Base-by-base conservation (phyloP, 179 eudicot genomes). In the Actinidia polygama region DNA sequence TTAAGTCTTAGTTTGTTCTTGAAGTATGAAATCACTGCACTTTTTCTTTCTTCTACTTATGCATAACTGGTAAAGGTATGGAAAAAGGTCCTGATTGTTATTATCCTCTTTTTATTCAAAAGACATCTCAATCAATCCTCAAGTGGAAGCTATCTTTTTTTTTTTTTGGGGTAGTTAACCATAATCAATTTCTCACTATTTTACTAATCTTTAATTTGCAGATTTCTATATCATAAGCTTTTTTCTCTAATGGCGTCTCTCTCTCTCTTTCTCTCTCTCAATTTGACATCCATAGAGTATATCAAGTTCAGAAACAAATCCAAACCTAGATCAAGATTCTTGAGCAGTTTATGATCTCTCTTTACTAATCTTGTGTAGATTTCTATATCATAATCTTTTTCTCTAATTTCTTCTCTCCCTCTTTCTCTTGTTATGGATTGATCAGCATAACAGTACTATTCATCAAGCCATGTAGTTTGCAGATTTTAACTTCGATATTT, bases 71-170 rank as follows among this genome's bases (percentile, higher is more conserved):
- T 80, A 70, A 73, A 64, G 83, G 80, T 50, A 79, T 47, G 49
- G 50, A 50, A 84, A 87, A 84, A 86, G 86, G 81, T 83, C 66
- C 61, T 84, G 36, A 74, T 85, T 57, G 82, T 83, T 84, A 86
- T 80, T 82, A 81, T 87, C 77, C 72, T 81, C 74, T 50, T 59
- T 82, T 71, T 3, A 59, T 80, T 83, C 36, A 59, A 80, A 80
- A 78, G 44, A 55, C 44, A 15, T 77, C 50, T 58, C 18, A 16
- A 44, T 64, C 47, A 59, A 80, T 50, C 64, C 83, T 62, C 70
- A 67, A 69, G 73, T 68, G 73, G 71, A 70, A 61, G 62, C 58
- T 53, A 49, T 64, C 54, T 84, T 62, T 62, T 44, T 53, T 80
- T 80, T 40, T 64, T 21, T 24, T 64, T 24, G 40, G 16, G 3